Evolutionary conservation across 2,329 filamentous ascomycete genomes (phyloP).

Genomic region (Colletotrichum aenigma): DNA sequence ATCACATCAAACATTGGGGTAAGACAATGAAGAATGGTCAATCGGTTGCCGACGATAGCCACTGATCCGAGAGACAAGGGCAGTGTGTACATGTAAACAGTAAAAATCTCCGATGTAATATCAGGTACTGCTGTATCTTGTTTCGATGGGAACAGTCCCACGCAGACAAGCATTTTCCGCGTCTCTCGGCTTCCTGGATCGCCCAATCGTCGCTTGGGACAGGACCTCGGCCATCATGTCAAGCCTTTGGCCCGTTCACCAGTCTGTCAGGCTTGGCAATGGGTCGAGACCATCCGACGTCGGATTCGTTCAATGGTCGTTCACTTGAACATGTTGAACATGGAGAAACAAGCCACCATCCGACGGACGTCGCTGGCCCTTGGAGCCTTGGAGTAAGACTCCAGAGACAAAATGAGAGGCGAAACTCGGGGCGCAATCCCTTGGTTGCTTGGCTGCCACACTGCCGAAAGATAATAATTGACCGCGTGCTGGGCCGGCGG

Average conservation of each 20-base stretch:
- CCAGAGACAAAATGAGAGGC: neutral
- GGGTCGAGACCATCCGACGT: slow-evolving; percentile 9
- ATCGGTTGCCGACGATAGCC: neutral
- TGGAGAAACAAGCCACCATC: neutral
- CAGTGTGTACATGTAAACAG: neutral
- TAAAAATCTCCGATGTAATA: neutral
- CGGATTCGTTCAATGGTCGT: neutral
- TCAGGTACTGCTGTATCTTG: neutral
- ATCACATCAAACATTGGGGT: slow-evolving; percentile 19
- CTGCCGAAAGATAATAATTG: neutral
- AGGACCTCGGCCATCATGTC: neutral
- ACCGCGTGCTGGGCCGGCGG: slow-evolving; percentile 1
- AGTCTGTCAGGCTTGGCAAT: neutral
- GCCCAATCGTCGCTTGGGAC: neutral
- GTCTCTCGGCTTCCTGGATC: neutral
- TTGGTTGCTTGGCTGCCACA: neutral
- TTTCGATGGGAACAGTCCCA: neutral
- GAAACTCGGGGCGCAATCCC: neutral
- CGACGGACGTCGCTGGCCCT: neutral
- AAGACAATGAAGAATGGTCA: neutral
- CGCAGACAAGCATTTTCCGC: neutral
- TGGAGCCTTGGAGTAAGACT: neutral
- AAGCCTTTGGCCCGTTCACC: neutral
- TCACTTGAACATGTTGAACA: neutral
- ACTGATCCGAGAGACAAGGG: neutral